phyloP scores from a whole-genome alignment of 495 filamentous ascomycete species.

The Cetradonia linearis region DNA sequence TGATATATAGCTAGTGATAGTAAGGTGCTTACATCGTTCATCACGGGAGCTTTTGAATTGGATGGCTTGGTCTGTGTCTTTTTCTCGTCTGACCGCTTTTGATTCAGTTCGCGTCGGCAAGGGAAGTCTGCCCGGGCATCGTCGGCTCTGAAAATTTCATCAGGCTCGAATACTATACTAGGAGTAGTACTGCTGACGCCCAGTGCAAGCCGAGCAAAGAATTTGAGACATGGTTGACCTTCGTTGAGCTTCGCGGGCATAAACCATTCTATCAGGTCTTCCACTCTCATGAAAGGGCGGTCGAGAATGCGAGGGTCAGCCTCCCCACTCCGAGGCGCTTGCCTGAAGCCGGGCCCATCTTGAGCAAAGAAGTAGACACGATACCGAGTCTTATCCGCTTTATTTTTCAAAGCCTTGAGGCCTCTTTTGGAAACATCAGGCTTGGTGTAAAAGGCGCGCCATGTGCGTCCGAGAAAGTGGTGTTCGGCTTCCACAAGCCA shows the following conservation, averaged over 20 bases:
- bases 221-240: conserved; percentile 39
- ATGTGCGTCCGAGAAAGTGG: conserved; percentile 35
- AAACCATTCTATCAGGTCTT: conserved; percentile 43
- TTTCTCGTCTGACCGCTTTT: conserved; percentile 17
- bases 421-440: conserved; percentile 32
- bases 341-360: conserved; percentile 36
- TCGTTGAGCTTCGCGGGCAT: conserved; percentile 35
- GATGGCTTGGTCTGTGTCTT: conserved; percentile 5
- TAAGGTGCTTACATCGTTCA: conserved; percentile 55
- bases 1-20: not conserved
- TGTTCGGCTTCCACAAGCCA: conserved; percentile 39
- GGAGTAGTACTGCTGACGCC: conserved; percentile 39
- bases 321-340: conserved; percentile 14
- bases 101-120: conserved; percentile 13
- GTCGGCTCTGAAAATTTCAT: conserved; percentile 31
- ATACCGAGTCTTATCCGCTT: conserved; percentile 23
- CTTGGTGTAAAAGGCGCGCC: conserved; percentile 41
- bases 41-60: conserved; percentile 34
- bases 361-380: conserved; percentile 46
- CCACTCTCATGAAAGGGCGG: conserved; percentile 33
- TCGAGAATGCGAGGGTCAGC: conserved; percentile 21
- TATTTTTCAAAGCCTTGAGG: conserved; percentile 20
- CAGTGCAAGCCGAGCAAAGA: conserved; percentile 41
- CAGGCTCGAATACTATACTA: conserved; percentile 37
- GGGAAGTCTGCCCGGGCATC: conserved; percentile 21